Evolutionary conservation across 305 asterid species (phyloP).

Genomic region (Nicotiana rustica): DNA sequence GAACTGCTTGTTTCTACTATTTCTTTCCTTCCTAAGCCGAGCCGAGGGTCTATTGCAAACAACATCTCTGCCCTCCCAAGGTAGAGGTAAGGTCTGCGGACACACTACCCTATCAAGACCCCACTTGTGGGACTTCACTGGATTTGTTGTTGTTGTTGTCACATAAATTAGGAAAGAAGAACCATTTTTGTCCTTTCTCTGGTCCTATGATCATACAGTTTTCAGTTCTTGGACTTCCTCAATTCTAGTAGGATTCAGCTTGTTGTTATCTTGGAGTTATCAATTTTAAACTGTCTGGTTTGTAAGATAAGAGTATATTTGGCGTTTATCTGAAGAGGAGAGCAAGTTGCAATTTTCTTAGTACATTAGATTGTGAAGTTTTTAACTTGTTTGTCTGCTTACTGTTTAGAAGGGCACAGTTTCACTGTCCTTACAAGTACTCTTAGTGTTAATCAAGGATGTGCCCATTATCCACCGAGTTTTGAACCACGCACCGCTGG

Average conservation of each 20-base stretch:
- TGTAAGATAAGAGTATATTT: not conserved
- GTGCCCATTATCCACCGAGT: not conserved
- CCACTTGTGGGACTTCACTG: too few relatives aligned
- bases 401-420: not conserved
- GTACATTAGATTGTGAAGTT: too few relatives aligned
- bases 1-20: too few relatives aligned
- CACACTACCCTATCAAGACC: too few relatives aligned
- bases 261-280: not conserved
- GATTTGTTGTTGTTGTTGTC: too few relatives aligned
- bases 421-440: not conserved
- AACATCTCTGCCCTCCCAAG: too few relatives aligned
- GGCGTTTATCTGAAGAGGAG: not conserved
- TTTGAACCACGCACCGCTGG: not conserved
- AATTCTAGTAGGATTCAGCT: not conserved
- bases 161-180: too few relatives aligned
- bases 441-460: not conserved
- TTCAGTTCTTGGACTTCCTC: not conserved
- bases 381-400: not conserved
- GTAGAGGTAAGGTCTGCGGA: too few relatives aligned
- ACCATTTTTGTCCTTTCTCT: not conserved
- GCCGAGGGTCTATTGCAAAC: too few relatives aligned
- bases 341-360: not conserved
- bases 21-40: too few relatives aligned
- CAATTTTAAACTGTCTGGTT: not conserved
- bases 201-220: not conserved